Evolutionary conservation across 768 basidiomycete genomes (phyloP).

Genomic region (Dioszegia aurantiaca): DNA sequence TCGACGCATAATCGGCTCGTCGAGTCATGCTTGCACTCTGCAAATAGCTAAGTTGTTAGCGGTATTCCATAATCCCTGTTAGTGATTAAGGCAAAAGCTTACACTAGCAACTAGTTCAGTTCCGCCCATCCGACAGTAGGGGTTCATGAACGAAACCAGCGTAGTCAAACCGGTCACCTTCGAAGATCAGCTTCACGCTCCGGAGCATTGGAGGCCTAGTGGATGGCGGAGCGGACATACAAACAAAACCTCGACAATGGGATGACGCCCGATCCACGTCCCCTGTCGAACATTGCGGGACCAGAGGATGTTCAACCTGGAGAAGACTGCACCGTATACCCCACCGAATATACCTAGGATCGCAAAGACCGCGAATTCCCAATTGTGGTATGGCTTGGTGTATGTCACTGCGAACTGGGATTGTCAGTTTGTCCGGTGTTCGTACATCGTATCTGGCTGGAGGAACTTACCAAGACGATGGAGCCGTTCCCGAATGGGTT

Average conservation of each 20-base stretch:
- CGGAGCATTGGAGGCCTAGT: too few species aligned
- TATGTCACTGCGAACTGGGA: slow-evolving; percentile 45
- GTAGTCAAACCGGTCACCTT: slow-evolving; percentile 73
- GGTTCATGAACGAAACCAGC: slow-evolving; percentile 76
- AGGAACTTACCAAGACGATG: slow-evolving; percentile 64
- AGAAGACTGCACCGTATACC: slow-evolving; percentile 75
- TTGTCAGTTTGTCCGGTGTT: not conserved
- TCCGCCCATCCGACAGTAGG: slow-evolving; percentile 87
- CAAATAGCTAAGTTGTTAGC: slow-evolving; percentile 54
- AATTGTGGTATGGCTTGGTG: slow-evolving; percentile 82
- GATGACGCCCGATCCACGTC: slow-evolving; percentile 76
- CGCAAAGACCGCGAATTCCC: slow-evolving; percentile 80
- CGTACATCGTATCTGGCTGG: slow-evolving; percentile 40
- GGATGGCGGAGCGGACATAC: slow-evolving; percentile 55
- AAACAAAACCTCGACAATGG: slow-evolving; percentile 75
- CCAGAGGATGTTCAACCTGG: slow-evolving; percentile 87
- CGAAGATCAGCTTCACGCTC: slow-evolving; percentile 16
- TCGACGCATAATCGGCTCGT: slow-evolving; percentile 70
- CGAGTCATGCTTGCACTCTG: slow-evolving; percentile 69
- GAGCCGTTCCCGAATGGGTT: slow-evolving; percentile 96
- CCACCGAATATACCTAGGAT: slow-evolving; percentile 88
- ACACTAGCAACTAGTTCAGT: slow-evolving; percentile 91
- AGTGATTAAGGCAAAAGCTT: slow-evolving; percentile 45
- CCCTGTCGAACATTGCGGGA: slow-evolving; percentile 73
- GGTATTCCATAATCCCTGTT: not conserved